Evolutionary conservation across 257 asterid species (phyloP), one percentile per base, ranked within the genome.

Genomic region (Mitragyna speciosa): DNA sequence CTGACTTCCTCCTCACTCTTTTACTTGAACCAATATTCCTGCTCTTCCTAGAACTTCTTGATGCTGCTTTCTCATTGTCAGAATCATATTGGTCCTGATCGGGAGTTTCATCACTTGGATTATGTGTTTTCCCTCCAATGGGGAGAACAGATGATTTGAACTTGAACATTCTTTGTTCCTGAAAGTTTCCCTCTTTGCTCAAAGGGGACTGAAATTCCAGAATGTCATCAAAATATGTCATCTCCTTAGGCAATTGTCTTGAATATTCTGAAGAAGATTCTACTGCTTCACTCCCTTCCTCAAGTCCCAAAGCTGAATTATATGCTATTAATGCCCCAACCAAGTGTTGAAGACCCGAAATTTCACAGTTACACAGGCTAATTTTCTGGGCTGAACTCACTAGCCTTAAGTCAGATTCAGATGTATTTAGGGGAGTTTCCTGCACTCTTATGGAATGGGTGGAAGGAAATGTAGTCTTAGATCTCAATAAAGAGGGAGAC

Each of bases 101-200:
- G 17, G 36, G 36, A 43, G 9, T 73, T 17, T 48, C 66, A 20
- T 79, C 73, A 16, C 30, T 33, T 0, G 58, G 20, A 58, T 66
- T 14, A 7, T 74, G 81, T 39, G 52, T 69, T 68, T 48, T 78
- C 31, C 39, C 45, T 7, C 80, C 67, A 20, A 5, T 26, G 28
- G 82, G 85, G 70, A 64, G 51, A 48, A 28, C 75, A 6, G 85
- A 77, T 52, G 92, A 78, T 82, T 82, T 90, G 85, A 94, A 94
- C 85, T 82, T 43, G 85, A 94, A 94, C 26, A 90, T 54, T 67
- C 98, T 88, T 81, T 92, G 94, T 75, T 93, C 97, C 73, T 84
- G 89, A 72, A 78, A 47, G 59, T 41, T 75, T 64, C 83, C 83
- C 17, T 84, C 87, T 64, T 81, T 87, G 73, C 82, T 82, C 43